These are phyloP conservation scores for Thymus mandschuricus DNA, from an alignment of 257 asterid genomes.

Conservation along the genomic window DNA sequence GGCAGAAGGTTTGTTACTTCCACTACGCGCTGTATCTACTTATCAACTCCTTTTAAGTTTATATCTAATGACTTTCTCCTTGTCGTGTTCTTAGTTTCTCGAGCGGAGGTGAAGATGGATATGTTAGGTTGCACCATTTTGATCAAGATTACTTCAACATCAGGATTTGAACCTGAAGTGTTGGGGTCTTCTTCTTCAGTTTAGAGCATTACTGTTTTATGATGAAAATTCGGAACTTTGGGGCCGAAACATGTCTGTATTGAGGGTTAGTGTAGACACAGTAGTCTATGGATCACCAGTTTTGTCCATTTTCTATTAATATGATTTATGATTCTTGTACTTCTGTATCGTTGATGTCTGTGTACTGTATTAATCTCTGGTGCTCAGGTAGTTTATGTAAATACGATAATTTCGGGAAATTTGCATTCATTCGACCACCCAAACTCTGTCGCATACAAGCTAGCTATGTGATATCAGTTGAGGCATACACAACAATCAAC, in stretches of 20 bases:
- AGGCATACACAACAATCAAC: too few species aligned
- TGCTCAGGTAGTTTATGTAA: neutral
- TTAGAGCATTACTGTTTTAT: neutral
- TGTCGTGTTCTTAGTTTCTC: constrained; percentile 53
- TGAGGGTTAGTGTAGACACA: neutral
- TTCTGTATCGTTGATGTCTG: neutral
- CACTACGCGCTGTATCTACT: neutral
- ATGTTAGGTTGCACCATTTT: constrained; percentile 84
- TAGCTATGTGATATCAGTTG: too few species aligned
- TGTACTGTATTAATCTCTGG: neutral
- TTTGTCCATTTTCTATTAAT: neutral
- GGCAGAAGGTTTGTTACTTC: constrained; percentile 65
- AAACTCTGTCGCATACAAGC: neutral
- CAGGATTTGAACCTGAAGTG: constrained; percentile 49
- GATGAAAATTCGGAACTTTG: constrained; percentile 21
- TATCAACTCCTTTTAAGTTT: neutral
- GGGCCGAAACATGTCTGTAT: neutral
- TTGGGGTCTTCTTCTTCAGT: neutral
- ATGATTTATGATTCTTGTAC: neutral
- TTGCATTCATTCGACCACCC: neutral
- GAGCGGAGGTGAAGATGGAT: constrained; percentile 97
- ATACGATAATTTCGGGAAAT: neutral
- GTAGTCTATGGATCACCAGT: neutral
- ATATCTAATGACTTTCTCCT: constrained; percentile 1
- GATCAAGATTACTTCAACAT: constrained; percentile 83